These are phyloP conservation scores for Tolypocladium inflatum DNA, from an alignment of 2,329 filamentous ascomycete genomes.

Conservation along the genomic window DNA sequence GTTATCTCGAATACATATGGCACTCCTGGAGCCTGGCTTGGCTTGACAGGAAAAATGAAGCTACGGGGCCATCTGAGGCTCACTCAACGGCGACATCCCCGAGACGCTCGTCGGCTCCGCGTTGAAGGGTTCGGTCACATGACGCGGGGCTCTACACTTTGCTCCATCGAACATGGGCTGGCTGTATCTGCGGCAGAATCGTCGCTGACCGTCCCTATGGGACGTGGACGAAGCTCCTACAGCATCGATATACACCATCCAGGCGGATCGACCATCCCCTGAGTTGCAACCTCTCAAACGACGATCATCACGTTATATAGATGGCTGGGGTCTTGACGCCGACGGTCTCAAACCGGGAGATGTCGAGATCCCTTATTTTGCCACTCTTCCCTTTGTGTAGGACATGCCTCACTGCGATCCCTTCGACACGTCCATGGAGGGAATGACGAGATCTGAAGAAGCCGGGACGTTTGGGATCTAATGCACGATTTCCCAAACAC, in stretches of 20 bases:
- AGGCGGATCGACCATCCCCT: background rate
- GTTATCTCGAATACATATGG: conserved; percentile 10
- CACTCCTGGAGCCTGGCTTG: conserved; percentile 2
- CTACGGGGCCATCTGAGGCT: background rate
- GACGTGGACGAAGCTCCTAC: background rate
- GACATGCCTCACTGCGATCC: background rate
- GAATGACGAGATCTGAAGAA: background rate
- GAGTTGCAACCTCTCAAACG: background rate
- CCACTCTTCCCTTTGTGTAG: background rate
- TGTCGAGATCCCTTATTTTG: background rate
- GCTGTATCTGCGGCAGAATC: background rate
- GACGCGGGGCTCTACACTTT: background rate
- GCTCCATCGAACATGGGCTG: background rate
- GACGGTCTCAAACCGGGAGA: background rate
- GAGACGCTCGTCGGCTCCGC: background rate
- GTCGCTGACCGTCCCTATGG: background rate
- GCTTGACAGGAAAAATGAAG: background rate
- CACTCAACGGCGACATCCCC: background rate
- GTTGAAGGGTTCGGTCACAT: background rate
- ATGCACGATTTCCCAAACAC: background rate
- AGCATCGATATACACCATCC: too few species aligned
- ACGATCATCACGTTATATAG: background rate
- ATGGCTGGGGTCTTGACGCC: background rate
- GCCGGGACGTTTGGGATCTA: background rate
- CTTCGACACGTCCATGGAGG: conserved; percentile 3